phyloP scores from a whole-genome alignment of 164 flowering plant species.

The Malania oleifera region DNA sequence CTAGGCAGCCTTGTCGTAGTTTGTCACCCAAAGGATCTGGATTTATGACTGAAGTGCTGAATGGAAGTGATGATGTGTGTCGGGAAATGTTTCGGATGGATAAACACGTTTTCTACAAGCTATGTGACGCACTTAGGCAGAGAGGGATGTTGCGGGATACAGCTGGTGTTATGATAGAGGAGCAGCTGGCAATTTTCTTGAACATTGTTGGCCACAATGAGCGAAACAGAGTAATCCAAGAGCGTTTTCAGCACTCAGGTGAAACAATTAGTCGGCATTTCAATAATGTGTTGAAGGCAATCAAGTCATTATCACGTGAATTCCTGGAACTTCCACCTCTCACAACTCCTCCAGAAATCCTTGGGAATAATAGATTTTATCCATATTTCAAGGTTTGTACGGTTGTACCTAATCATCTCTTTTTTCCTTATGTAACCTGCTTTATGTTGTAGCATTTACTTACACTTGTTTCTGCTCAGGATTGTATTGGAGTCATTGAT shows the following conservation, averaged over 20 bases:
- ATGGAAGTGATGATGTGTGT: conserved; percentile 38
- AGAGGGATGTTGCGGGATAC: conserved; percentile 65
- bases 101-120: conserved; percentile 56
- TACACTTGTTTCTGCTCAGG: conserved; percentile 27
- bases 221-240: conserved; percentile 71
- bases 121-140: conserved; percentile 45
- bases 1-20: conserved; percentile 31
- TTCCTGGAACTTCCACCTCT: conserved; percentile 43
- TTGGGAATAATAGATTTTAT: conserved; percentile 37
- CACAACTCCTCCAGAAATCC: conserved; percentile 45
- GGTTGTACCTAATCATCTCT: conserved; percentile 19
- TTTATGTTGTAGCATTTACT: not conserved
- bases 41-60: conserved; percentile 48
- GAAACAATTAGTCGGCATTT: conserved; percentile 80
- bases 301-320: conserved; percentile 70
- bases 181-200: conserved; percentile 68
- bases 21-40: conserved; percentile 31
- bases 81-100: conserved; percentile 76
- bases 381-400: conserved; percentile 64
- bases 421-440: not conserved
- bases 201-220: conserved; percentile 70
- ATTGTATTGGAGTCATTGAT: conserved; percentile 78
- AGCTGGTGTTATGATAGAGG: conserved; percentile 66
- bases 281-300: conserved; percentile 65
- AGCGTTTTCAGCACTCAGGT: conserved; percentile 76